Evolutionary conservation across 2,329 filamentous ascomycete species (phyloP).

Genomic region (Thelonectria olida): DNA sequence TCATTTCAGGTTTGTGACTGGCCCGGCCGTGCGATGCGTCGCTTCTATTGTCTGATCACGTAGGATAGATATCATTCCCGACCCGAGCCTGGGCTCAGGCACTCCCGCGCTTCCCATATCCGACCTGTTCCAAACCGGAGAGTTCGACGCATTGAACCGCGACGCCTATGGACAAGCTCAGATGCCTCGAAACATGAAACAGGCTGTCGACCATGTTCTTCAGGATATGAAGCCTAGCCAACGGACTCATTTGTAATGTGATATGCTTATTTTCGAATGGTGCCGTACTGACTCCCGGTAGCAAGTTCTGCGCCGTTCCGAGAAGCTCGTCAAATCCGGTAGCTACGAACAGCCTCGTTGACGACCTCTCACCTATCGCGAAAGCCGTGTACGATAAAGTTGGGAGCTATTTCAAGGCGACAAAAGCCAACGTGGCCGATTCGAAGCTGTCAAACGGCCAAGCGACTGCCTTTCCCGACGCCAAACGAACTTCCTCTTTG

Average conservation of each 20-base stretch:
- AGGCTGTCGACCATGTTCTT: constrained; percentile 78
- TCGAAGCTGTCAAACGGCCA: constrained; percentile 50
- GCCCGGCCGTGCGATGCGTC: neutral
- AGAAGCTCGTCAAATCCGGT: constrained; percentile 33
- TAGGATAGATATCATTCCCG: constrained; percentile 72
- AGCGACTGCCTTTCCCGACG: constrained; percentile 26
- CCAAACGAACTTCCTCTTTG: constrained; percentile 31
- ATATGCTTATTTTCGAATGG: neutral
- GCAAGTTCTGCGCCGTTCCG: constrained; percentile 59
- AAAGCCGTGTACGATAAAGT: constrained; percentile 53
- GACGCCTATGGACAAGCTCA: constrained; percentile 69
- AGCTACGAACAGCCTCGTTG: constrained; percentile 44
- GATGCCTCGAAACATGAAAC: constrained; percentile 72
- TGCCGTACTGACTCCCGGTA: constrained; percentile 46
- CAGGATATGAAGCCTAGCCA: constrained; percentile 77
- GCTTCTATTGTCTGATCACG: constrained; percentile 26
- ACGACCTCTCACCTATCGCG: constrained; percentile 60
- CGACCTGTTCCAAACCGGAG: constrained; percentile 60
- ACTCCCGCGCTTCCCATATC: constrained; percentile 61
- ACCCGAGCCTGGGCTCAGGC: constrained; percentile 67
- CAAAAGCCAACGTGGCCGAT: constrained; percentile 44
- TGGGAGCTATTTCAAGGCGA: constrained; percentile 51
- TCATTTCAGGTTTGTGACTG: constrained; percentile 71
- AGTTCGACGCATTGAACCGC: constrained; percentile 75
- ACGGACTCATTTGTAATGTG: constrained; percentile 71